A percentile compares a stretch with the other conserved stretches of the same genome.
Evolutionary conservation across 306 rosid species (phyloP).

Genomic region (Cucurbita moschata): DNA sequence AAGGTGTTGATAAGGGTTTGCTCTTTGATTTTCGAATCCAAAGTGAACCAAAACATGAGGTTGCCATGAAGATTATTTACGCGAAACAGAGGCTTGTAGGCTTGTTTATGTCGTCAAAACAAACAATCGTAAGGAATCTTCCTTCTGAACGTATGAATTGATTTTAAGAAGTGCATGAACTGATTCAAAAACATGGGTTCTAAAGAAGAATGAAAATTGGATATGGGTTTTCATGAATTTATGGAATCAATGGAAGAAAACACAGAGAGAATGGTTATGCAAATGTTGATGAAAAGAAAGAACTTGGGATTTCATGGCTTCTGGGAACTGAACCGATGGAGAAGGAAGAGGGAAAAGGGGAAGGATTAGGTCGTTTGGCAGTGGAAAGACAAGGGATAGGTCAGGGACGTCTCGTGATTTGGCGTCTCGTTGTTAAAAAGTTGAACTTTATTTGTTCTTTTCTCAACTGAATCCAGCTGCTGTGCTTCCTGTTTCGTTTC

Average conservation of each 20-base stretch:
- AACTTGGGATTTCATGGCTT: slow-evolving; percentile 24
- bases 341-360: slow-evolving; percentile 27
- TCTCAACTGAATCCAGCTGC: slow-evolving; percentile 25
- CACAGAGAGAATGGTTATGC: slow-evolving; percentile 12
- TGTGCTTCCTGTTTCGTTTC: slow-evolving; percentile 28
- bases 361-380: slow-evolving; percentile 59
- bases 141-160: slow-evolving; percentile 71
- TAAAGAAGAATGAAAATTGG: slow-evolving; percentile 12
- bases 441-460: slow-evolving; percentile 18
- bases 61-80: slow-evolving; percentile 39
- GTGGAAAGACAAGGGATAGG: slow-evolving; percentile 49
- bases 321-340: slow-evolving; percentile 3
- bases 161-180: slow-evolving; percentile 72
- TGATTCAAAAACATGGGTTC: slow-evolving; percentile 63
- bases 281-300: slow-evolving; percentile 1
- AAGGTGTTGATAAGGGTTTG: slow-evolving; percentile 35
- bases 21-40: slow-evolving; percentile 53
- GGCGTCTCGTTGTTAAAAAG: slow-evolving; percentile 45
- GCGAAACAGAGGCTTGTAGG: background rate
- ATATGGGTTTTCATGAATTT: slow-evolving; percentile 24
- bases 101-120: slow-evolving; percentile 8
- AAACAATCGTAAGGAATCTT: slow-evolving; percentile 37
- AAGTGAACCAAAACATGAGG: slow-evolving; percentile 51
- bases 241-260: slow-evolving; percentile 16
- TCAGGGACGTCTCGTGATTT: slow-evolving; percentile 77